phyloP scores from a whole-genome alignment of 225 moss, liverwort and hornwort species.

The Climacium dendroides region DNA sequence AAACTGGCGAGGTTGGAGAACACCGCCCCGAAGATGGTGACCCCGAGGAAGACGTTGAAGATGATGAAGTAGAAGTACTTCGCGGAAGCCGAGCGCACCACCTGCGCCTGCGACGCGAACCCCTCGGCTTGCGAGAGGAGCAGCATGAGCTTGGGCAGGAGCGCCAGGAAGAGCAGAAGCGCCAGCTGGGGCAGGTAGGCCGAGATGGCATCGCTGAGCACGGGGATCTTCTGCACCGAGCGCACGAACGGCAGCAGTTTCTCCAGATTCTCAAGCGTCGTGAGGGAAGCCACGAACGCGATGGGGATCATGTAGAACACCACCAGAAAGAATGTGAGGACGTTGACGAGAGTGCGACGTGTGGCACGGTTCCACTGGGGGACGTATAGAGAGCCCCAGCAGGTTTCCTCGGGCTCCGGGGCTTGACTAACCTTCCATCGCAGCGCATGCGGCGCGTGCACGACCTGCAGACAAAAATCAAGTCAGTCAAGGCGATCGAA shows the following conservation, averaged over 20 bases:
- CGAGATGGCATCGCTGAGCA: background rate
- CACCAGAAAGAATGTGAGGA: conserved; percentile 17
- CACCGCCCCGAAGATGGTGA: conserved; percentile 59
- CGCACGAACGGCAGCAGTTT: conserved; percentile 47
- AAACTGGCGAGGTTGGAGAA: conserved; percentile 36
- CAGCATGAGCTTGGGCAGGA: conserved; percentile 48
- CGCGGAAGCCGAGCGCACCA: conserved; percentile 55
- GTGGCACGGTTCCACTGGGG: conserved; percentile 8
- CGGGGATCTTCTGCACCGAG: background rate
- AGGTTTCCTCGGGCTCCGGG: conserved; percentile 24
- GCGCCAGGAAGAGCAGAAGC: conserved; percentile 41
- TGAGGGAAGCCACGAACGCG: conserved; percentile 58
- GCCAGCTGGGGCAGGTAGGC: conserved; percentile 58
- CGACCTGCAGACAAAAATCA: conserved; percentile 5
- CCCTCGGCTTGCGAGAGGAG: conserved; percentile 41
- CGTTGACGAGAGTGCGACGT: conserved; percentile 6
- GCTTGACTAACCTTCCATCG: conserved; percentile 52
- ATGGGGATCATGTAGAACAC: conserved; percentile 93
- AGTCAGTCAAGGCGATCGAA: background rate
- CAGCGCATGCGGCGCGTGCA: conserved; percentile 55
- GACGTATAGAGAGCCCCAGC: conserved; percentile 19
- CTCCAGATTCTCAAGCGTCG: conserved; percentile 67
- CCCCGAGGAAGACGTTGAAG: conserved; percentile 73
- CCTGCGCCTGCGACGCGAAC: conserved; percentile 34
- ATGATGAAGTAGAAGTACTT: conserved; percentile 78